Percentiles rank a stretch among this genome's conserved stretches.
Conservation (phyloP, 257 asterid genomes). For the Petunia axillaris region DNA sequence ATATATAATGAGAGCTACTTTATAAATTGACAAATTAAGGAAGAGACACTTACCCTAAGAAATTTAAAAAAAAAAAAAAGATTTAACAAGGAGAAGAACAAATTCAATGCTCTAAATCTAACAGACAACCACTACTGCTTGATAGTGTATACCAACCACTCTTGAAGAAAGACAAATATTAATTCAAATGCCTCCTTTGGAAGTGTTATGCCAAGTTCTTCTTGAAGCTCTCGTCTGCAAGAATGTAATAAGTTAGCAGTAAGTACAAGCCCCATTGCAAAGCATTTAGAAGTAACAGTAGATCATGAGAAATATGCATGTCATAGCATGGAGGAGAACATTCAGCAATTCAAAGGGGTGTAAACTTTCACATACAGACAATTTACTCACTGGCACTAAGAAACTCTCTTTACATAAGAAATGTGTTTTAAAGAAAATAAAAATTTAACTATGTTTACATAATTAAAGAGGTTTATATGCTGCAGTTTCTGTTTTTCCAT, state of each 20-base stretch:
- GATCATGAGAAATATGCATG: background rate
- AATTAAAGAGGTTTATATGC: background rate
- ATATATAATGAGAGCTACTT: conserved; percentile 18
- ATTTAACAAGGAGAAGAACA: background rate
- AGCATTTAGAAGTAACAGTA: conserved; percentile 23
- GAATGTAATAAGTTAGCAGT: conserved; percentile 32
- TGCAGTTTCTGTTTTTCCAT: background rate
- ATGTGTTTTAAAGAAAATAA: background rate
- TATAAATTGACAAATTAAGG: background rate
- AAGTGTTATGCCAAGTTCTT: conserved; percentile 89
- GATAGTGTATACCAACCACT: conserved; percentile 57
- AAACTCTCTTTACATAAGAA: background rate
- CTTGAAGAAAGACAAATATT: conserved; percentile 74
- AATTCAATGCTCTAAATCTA: background rate
- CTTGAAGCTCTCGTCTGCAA: conserved; percentile 93
- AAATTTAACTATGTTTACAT: background rate
- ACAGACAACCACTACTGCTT: background rate
- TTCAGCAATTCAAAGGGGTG: conserved; percentile 10
- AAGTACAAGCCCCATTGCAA: conserved; percentile 21
- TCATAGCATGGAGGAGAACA: background rate
- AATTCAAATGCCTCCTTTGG: conserved; percentile 92
- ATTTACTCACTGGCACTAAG: background rate
- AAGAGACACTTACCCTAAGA: background rate
- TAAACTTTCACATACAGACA: background rate
- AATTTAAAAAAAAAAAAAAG: background rate